These are phyloP conservation scores for Claviceps africana DNA, from an alignment of 2,329 filamentous ascomycete genomes.

Conservation along the genomic window DNA sequence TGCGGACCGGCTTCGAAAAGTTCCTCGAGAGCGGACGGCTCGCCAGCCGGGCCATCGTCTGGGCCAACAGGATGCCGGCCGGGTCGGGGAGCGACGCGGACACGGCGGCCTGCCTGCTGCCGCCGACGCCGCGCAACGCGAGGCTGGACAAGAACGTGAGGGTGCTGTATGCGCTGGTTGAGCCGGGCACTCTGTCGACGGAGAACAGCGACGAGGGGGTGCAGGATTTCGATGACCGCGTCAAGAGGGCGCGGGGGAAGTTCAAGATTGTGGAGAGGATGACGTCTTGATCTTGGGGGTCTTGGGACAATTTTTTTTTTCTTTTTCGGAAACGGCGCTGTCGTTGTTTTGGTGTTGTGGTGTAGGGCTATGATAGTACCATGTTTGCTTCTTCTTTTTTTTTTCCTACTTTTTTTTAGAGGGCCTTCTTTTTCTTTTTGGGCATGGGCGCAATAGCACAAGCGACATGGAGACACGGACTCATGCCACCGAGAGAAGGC, in stretches of 20 bases:
- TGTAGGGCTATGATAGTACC: not conserved
- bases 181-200: constrained; percentile 62
- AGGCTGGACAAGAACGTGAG: constrained; percentile 65
- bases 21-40: constrained; percentile 68
- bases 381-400: no score
- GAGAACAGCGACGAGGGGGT: constrained; percentile 81
- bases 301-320: not conserved
- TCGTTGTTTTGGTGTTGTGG: not conserved
- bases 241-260: constrained; percentile 74
- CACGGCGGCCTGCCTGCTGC: constrained; percentile 15
- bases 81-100: no score
- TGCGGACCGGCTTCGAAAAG: constrained; percentile 89
- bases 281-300: constrained; percentile 18
- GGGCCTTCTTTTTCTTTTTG: no score
- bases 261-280: constrained; percentile 72
- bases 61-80: constrained; percentile 54
- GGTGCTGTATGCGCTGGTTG: constrained; percentile 61
- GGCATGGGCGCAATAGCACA: no score
- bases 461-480: no score
- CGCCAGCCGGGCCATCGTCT: constrained; percentile 68
- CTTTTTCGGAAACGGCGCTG: not conserved
- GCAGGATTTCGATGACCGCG: constrained; percentile 76
- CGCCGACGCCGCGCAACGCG: constrained; percentile 39
- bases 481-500: no score
- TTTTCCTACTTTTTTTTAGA: no score